phyloP scores from a whole-genome alignment of 2,329 filamentous ascomycete genomes.

The Neospermospora avenae region DNA sequence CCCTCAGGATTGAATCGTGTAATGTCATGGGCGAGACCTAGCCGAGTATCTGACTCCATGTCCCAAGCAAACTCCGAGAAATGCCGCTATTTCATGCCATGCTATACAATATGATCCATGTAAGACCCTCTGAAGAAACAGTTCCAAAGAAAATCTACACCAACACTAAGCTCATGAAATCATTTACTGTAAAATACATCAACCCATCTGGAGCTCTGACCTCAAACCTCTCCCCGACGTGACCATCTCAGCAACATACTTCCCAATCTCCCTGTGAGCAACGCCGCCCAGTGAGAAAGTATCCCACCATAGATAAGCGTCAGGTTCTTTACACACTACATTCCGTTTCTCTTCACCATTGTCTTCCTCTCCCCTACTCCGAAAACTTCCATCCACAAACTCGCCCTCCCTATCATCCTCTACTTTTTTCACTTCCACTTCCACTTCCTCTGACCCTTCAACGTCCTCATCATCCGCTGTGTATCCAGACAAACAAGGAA shows the following conservation, averaged over 20 bases:
- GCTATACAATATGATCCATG: too few relatives aligned
- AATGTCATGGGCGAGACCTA: too few relatives aligned
- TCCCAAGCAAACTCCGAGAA: background rate
- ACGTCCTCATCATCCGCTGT: constrained; percentile 1
- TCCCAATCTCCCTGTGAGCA: constrained; percentile 37
- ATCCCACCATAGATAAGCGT: constrained; percentile 51
- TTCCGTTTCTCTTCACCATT: constrained; percentile 14
- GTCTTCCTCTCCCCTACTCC: constrained; percentile 18
- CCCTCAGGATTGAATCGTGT: too few relatives aligned
- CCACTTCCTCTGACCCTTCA: constrained; percentile 18
- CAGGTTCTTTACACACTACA: constrained; percentile 37
- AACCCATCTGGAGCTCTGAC: background rate
- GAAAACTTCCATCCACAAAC: too few relatives aligned
- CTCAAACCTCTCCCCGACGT: constrained; percentile 21
- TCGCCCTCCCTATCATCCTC: constrained; percentile 11
- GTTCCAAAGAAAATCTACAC: too few relatives aligned
- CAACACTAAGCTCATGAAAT: too few relatives aligned
- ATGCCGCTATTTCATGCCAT: background rate
- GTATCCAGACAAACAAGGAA: constrained; percentile 22
- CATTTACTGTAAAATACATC: background rate
- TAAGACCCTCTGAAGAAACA: too few relatives aligned
- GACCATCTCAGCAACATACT: constrained; percentile 29
- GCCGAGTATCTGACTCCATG: too few relatives aligned
- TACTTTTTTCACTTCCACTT: constrained; percentile 6
- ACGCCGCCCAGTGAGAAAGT: constrained; percentile 43